Base-by-base conservation (phyloP, 306 rosid genomes). In the Quercus bicolor region DNA sequence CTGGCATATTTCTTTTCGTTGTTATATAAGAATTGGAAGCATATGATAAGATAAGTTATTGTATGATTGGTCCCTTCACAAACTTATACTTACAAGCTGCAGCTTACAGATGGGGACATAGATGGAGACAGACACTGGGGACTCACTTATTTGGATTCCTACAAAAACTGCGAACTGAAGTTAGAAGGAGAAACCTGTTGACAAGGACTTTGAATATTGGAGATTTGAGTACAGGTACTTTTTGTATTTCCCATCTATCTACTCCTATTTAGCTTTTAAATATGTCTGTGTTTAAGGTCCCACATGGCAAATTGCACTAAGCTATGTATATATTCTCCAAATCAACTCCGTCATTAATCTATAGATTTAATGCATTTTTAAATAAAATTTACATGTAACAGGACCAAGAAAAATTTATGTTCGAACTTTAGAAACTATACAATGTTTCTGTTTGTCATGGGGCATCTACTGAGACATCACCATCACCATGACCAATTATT, bases 321-420 rank as follows among this genome's bases (percentile, higher is more conserved):
- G 78, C 70, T 70, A 77, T 55, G 79, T 76, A 75, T 55, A 81
- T 79, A 77, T 81, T 74, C 83, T 62, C 70, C 6, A 74, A 79
- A 56, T 76, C 88, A 83, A 84, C 83, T 79, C 80, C 24, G 69
- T 82, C 73, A 68, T 78, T 59, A 82, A 84, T 55, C 68, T 78
- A 73, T 56, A 79, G 53, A 76, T 76, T 75, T 78, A 71, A 13
- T 16, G 69, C 57, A 8, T 8, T 40, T 40, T 40, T 40, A 8
- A 57, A n/a, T 12, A 59, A 16, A 51, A 70, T 16, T 16, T 54
- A 37, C 45, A 59, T 23, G 62, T 12, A 68, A 28, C 75, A 82
- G 72, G 40, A 76, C 72, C 34, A 40, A 55, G 84, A 73, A 79
- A 84, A 78, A 78, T 80, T 86, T 84, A 88, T 70, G 89, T 83